Base-by-base conservation (phyloP, 495 filamentous ascomycete genomes). In the Penicillium alfredii region DNA sequence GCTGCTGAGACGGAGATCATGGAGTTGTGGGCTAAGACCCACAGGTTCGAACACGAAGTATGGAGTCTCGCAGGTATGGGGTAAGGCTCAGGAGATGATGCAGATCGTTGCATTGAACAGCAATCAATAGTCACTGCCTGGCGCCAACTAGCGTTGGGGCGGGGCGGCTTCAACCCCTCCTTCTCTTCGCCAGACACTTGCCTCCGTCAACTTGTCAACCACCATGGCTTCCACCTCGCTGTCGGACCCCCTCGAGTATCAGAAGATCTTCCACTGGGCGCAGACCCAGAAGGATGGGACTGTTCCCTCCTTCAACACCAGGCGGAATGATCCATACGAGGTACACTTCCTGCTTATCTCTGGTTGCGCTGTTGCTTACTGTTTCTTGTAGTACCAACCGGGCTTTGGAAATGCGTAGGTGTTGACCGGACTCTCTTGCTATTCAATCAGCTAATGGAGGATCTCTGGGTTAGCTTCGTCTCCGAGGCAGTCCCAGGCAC, bases 221-320 rank as follows among this genome's bases (percentile, higher is more conserved):
- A 51, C 8, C 20, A 66, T 64, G 56, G 43, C 49, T 40, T 56
- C 57, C 4, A 51, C 49, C 23, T 34, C 47, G 3, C 38, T 58
- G 8, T 34, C 56, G 3, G 53, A 63, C 35, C 60, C 56, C 33
- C 45, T 54, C 44, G 71, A 74, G 36, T 76, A 74, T 49, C 71
- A 75, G 45, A 65, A 72, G 31, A 72, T 76, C 34, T 74, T 76
- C 62, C 71, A 75, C 49, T 74, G 72, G 72, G 71, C 70, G 8
- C 71, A 74, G 50, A 74, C 71, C 2, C 72, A 76, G 35, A 68
- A 74, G 52, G 59, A 73, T 53, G 69, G 57, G 11, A 39, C 50
- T 1, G 64, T 71, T 25, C 69, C 69, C 30, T 71, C 69, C 6
- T 73, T 73, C 36, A 45, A 42, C 27, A 67, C 59, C 33, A 59